These are phyloP conservation scores for Acacia concinna DNA, from an alignment of 331 rosid genomes.

Conservation along the genomic window DNA sequence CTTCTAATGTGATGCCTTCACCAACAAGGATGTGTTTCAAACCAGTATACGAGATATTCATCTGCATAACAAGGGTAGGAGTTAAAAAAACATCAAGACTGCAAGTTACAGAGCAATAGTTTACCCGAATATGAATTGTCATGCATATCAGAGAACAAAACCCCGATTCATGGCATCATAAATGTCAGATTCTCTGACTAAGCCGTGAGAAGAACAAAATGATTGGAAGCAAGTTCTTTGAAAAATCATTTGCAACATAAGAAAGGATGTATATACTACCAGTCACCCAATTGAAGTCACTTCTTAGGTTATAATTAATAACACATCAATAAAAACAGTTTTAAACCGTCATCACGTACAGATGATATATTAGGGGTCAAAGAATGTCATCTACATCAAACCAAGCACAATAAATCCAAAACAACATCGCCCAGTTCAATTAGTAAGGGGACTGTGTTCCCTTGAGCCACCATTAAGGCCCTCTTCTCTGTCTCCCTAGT, in stretches of 20 bases:
- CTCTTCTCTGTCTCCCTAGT: neutral
- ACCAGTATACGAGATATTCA: constrained; percentile 64
- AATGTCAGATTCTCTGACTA: constrained; percentile 1
- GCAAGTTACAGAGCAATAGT: constrained; percentile 18
- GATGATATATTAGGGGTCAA: neutral
- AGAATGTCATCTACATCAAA: neutral
- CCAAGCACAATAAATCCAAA: neutral
- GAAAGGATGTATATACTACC: constrained; percentile 1
- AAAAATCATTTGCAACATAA: constrained; percentile 18
- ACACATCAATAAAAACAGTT: neutral
- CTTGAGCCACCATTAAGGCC: neutral
- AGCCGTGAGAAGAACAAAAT: constrained; percentile 12
- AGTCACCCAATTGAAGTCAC: neutral
- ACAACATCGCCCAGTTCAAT: neutral
- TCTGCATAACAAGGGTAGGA: constrained; percentile 48
- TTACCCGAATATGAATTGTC: constrained; percentile 1
- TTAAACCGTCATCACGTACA: neutral
- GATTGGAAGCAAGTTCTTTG: neutral
- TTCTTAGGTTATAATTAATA: neutral
- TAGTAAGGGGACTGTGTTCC: neutral
- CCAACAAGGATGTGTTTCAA: constrained; percentile 76
- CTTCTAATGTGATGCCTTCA: constrained; percentile 80
- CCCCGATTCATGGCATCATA: neutral
- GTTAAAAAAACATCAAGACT: constrained; percentile 23
- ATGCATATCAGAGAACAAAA: constrained; percentile 21